phyloP scores from a whole-genome alignment of 2,329 filamentous ascomycete genomes.

The Ilyonectria sp. region DNA sequence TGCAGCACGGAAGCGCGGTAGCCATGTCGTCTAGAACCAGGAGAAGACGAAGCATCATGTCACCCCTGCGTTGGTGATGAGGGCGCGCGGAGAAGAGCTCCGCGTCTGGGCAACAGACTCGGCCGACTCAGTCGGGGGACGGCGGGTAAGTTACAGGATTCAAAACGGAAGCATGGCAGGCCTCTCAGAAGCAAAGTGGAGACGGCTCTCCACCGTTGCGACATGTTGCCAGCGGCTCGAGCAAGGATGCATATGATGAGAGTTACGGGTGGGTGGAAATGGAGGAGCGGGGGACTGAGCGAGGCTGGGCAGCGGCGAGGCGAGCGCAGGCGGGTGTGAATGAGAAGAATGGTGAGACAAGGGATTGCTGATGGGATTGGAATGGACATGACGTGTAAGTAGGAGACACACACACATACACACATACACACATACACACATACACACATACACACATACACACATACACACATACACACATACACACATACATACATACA shows the following conservation, averaged over 20 bases:
- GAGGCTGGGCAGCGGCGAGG: background rate
- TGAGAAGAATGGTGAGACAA: background rate
- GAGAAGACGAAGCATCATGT: background rate
- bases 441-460: background rate
- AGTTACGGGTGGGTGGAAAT: background rate
- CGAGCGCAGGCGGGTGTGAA: constrained; percentile 1
- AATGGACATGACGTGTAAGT: background rate
- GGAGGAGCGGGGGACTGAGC: background rate
- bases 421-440: background rate
- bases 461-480: too few relatives aligned
- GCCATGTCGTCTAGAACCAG: background rate
- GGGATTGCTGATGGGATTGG: background rate
- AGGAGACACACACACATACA: background rate
- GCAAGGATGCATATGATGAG: constrained; percentile 10
- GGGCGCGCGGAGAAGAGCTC: constrained; percentile 4
- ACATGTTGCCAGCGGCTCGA: constrained; percentile 19
- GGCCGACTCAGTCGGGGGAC: constrained; percentile 15
- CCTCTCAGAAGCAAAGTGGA: background rate
- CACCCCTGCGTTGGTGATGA: background rate
- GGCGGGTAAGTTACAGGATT: background rate
- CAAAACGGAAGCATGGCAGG: constrained; percentile 14
- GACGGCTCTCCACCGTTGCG: constrained; percentile 14
- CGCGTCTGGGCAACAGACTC: constrained; percentile 9
- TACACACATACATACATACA: background rate
- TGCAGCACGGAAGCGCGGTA: background rate